Percentiles rank a stretch among this genome's conserved stretches.
phyloP scores from a whole-genome alignment of 1,284 basidiomycete species.

The Neotropicomus parvogracilis region DNA sequence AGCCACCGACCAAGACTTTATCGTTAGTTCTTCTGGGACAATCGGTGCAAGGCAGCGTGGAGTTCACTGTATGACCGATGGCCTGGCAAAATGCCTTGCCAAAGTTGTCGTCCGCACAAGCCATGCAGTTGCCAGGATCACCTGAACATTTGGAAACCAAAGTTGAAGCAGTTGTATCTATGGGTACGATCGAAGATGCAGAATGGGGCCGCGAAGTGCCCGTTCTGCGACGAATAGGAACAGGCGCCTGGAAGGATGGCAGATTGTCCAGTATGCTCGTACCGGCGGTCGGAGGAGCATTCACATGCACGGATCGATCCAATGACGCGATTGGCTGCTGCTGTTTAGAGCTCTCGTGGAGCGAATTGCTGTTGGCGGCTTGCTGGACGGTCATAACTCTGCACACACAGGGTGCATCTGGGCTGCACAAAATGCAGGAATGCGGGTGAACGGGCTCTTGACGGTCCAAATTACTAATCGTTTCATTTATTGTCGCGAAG shows the following conservation, averaged over 20 bases:
- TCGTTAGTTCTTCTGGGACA: conserved; percentile 42
- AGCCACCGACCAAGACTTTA: conserved; percentile 29
- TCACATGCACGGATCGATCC: conserved; percentile 15
- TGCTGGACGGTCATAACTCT: conserved; percentile 57
- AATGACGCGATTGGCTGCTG: conserved; percentile 28
- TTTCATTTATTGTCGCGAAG: conserved; percentile 25
- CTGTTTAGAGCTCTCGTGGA: conserved; percentile 18
- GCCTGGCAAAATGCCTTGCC: conserved; percentile 85
- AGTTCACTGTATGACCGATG: conserved; percentile 57
- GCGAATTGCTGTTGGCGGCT: conserved; percentile 15
- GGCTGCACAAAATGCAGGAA: conserved; percentile 68
- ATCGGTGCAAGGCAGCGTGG: conserved; percentile 47
- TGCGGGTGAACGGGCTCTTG: conserved; percentile 32
- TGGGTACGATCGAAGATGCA: conserved; percentile 49
- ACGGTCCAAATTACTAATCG: conserved; percentile 23
- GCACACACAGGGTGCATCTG: conserved; percentile 70
- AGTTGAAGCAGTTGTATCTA: conserved; percentile 21
- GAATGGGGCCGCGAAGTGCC: conserved; percentile 39
- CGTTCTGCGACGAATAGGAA: conserved; percentile 64
- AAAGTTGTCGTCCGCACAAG: conserved; percentile 77
- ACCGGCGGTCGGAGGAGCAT: conserved; percentile 16
- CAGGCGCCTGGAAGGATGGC: conserved; percentile 71
- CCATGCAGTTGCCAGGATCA: conserved; percentile 67
- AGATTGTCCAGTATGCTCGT: conserved; percentile 69
- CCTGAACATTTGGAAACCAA: conserved; percentile 44